phyloP scores from a whole-genome alignment of 495 filamentous ascomycete genomes.

The Annulohypoxylon nitens region DNA sequence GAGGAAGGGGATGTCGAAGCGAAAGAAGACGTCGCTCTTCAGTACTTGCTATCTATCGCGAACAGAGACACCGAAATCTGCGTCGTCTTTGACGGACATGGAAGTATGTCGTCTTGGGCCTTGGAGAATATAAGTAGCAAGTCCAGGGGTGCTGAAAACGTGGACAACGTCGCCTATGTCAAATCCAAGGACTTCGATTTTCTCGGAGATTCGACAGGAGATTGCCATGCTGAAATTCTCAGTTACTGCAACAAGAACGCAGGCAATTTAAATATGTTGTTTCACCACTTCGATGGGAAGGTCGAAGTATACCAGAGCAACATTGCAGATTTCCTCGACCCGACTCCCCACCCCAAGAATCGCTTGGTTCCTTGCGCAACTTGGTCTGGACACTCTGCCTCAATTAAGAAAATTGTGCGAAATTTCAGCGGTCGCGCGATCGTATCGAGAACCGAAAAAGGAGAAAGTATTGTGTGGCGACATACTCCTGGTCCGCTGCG shows the following conservation, averaged over 20 bases:
- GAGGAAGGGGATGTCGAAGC: conserved; percentile 66
- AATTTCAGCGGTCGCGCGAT: conserved; percentile 84
- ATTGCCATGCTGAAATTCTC: conserved; percentile 73
- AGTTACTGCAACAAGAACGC: conserved; percentile 74
- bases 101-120: conserved; percentile 94
- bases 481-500: conserved; percentile 65
- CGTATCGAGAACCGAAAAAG: conserved; percentile 81
- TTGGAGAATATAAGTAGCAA: conserved; percentile 90
- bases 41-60: conserved; percentile 88
- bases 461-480: conserved; percentile 87
- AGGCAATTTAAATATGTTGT: conserved; percentile 78
- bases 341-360: conserved; percentile 69
- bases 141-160: conserved; percentile 71
- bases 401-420: conserved; percentile 86
- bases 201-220: conserved; percentile 52
- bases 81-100: conserved; percentile 83
- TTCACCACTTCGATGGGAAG: conserved; percentile 88
- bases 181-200: conserved; percentile 74
- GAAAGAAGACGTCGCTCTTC: conserved; percentile 75
- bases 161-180: conserved; percentile 91
- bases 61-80: conserved; percentile 89
- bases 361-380: conserved; percentile 70
- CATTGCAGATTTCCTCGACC: conserved; percentile 85
- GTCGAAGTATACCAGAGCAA: conserved; percentile 84
- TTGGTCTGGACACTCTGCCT: conserved; percentile 87